Conservation (phyloP, 1,284 basidiomycete genomes). For the Pholiota adiposa region DNA sequence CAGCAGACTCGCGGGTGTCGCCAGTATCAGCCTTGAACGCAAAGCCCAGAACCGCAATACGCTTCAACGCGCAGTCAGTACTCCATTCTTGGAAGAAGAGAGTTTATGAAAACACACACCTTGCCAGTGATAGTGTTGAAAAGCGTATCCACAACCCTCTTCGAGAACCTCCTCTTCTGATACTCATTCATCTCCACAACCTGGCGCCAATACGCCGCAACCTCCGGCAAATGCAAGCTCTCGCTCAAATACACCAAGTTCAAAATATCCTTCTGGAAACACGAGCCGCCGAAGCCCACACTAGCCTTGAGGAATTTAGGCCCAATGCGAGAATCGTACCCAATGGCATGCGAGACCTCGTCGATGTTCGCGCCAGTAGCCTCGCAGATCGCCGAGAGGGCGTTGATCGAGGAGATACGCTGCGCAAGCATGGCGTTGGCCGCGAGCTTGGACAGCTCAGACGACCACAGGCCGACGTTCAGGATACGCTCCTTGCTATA, state of each 20-base stretch:
- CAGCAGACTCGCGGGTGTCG: slow-evolving; percentile 96
- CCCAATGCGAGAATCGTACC: slow-evolving; percentile 91
- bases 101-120: slow-evolving; percentile 46
- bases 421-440: slow-evolving; percentile 99
- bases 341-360: slow-evolving; percentile 95
- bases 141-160: slow-evolving; percentile 90
- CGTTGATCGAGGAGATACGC: slow-evolving; percentile 98
- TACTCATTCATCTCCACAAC: slow-evolving; percentile 97
- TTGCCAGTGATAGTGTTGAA: slow-evolving; percentile 98
- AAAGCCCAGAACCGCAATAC: slow-evolving; percentile 95
- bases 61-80: slow-evolving; percentile 49
- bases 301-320: slow-evolving; percentile 95
- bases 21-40: slow-evolving; percentile 98
- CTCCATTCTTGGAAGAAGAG: slow-evolving; percentile 5
- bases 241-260: slow-evolving; percentile 98
- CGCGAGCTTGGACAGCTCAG: slow-evolving; percentile 97
- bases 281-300: slow-evolving; percentile 97
- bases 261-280: slow-evolving; percentile 99
- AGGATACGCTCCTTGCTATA: slow-evolving; percentile 77
- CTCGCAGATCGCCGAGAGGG: slow-evolving; percentile 98
- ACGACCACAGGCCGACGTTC: slow-evolving; percentile 97
- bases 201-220: slow-evolving; percentile 97
- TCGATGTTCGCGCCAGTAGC: slow-evolving; percentile 99
- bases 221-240: slow-evolving; percentile 92
- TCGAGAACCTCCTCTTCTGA: slow-evolving; percentile 90